Evolutionary conservation across 1,139 yeast species (phyloP).

Genomic region (Spathaspora sp.): DNA sequence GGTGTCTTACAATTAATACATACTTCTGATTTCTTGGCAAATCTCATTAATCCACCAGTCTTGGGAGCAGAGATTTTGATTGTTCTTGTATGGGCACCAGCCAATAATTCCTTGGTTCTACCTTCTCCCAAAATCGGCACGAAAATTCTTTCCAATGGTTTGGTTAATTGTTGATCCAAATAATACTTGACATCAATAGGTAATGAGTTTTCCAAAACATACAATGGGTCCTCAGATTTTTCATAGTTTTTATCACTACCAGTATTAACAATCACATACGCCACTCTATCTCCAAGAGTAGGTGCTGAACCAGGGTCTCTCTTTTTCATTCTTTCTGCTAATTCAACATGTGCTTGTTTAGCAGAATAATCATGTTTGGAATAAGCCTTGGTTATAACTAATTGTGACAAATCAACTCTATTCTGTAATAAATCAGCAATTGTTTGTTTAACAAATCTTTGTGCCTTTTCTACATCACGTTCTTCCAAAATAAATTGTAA

Average conservation of each 20-base stretch:
- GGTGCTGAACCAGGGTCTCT: conserved; percentile 99
- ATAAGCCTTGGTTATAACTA: conserved; percentile 91
- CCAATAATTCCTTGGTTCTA: conserved; percentile 72
- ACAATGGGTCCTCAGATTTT: conserved; percentile 95
- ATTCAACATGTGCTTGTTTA: conserved; percentile 95
- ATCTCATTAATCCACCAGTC: conserved; percentile 83
- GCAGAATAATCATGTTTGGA: conserved; percentile 91
- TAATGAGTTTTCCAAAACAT: conserved; percentile 84
- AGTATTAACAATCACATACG: conserved; percentile 88
- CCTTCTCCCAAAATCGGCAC: conserved; percentile 92
- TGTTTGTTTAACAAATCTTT: conserved; percentile 77
- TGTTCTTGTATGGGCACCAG: conserved; percentile 82
- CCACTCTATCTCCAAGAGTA: conserved; percentile 95
- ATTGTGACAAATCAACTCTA: conserved; percentile 86
- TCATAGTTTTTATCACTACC: conserved; percentile 87
- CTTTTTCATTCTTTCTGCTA: conserved; percentile 93
- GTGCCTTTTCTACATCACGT: conserved; percentile 86
- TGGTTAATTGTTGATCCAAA: conserved; percentile 87
- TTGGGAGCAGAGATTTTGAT: conserved; percentile 66
- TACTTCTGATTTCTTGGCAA: conserved; percentile 84
- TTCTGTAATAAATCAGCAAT: conserved; percentile 91
- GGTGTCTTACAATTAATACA: conserved; percentile 91
- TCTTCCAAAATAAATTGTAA: conserved; percentile 83
- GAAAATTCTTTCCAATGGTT: conserved; percentile 90
- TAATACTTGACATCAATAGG: conserved; percentile 96